Evolutionary conservation across 768 basidiomycete species (phyloP), one percentile per base, ranked within the genome.

Genomic region (Hypholoma fasciculare): DNA sequence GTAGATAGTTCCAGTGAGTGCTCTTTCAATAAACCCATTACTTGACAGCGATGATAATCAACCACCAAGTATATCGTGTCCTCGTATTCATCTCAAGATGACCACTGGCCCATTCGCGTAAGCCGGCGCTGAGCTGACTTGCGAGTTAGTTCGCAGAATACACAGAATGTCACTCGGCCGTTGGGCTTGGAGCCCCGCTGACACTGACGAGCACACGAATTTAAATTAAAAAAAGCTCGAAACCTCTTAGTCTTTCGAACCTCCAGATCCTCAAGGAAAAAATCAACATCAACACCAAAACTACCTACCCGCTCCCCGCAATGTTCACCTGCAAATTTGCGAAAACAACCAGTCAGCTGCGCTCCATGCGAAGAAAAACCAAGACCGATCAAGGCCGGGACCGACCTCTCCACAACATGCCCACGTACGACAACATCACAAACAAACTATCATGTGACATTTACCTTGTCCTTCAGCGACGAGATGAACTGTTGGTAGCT

Each of bases 401-500:
- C 57, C 44, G 40, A 56, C 57, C 54, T 58, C 38, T 26, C 57
- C 42, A 19, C 11, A 36, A 36, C 53, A 34, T 48, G 34, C 9
- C 11, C 44, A 48, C 14, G 26, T 14, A 44, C 49, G 17, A 20
- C 27, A 37, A 37, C 42, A 14, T 46, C 39, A 42, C 37, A 30
- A 23, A 48, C 39, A 39, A 42, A 30, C 26, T 12, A 54, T 66
- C 55, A 71, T 60, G 68, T 65, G 43, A 60, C 63, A 71, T 73
- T 67, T 63, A 89, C 90, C 87, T 93, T 97, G 69, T 96, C 94
- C 77, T 94, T 96, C 65, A 98, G 73, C 60, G 90, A 87, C 34
- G 83, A 85, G 65, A 97, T 84, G 74, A 93, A 98, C 72, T 98
- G 96, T 67, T 94, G 90, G 74, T 98, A 99, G 71, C 95, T 97